phyloP scores from a whole-genome alignment of 2,329 filamentous ascomycete species.

The Neonectria coccinea region DNA sequence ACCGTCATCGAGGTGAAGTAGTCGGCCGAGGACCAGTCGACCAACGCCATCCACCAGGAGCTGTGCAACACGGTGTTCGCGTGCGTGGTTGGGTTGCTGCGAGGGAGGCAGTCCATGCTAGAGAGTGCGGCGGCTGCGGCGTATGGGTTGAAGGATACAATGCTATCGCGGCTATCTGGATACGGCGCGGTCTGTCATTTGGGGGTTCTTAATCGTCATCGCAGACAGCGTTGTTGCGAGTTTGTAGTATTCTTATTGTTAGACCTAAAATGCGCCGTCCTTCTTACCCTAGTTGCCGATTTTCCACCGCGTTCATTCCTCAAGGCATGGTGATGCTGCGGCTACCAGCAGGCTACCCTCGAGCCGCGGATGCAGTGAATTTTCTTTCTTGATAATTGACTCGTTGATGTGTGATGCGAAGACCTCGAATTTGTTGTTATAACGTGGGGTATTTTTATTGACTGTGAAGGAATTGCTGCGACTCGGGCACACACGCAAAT shows the following conservation, averaged over 20 bases:
- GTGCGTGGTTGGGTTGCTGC: background rate
- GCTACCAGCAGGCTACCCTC: no score
- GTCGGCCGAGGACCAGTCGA: slow-evolving; percentile 28
- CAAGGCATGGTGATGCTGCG: no score
- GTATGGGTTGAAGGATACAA: slow-evolving; percentile 14
- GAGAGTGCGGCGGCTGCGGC: background rate
- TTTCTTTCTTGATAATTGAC: no score
- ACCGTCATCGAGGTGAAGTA: slow-evolving; percentile 33
- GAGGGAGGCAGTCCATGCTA: slow-evolving; percentile 10
- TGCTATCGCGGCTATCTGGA: slow-evolving; percentile 4
- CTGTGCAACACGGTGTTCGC: slow-evolving; percentile 33
- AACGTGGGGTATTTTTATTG: no score
- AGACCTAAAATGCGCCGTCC: background rate
- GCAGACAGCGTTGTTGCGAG: background rate
- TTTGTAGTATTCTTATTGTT: background rate
- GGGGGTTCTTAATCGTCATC: background rate
- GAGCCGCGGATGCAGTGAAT: background rate
- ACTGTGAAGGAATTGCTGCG: no score
- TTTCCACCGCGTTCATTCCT: no score
- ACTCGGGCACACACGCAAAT: no score
- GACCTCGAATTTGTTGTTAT: no score
- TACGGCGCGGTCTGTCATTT: slow-evolving; percentile 2
- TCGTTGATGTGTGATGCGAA: no score
- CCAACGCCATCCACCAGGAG: slow-evolving; percentile 33
- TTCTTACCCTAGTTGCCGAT: background rate